Evolutionary conservation across 176 grass and related monocot species (phyloP).

Genomic region (Oryza brachyantha): DNA sequence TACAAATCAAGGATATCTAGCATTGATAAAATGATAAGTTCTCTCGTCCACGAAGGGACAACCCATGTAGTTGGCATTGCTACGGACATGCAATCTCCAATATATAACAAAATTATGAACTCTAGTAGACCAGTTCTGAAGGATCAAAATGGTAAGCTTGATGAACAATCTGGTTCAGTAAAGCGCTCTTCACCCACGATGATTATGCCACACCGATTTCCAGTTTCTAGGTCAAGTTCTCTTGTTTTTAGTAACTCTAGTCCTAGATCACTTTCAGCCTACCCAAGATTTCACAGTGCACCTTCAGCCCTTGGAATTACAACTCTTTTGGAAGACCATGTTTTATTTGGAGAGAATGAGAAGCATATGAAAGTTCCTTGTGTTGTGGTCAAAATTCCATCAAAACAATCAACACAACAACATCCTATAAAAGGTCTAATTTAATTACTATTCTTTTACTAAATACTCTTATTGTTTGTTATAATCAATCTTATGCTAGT

Average conservation of each 20-base stretch:
- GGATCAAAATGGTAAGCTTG: conserved; percentile 32
- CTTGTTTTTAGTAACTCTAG: conserved; percentile 37
- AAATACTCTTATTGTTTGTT: conserved; percentile 23
- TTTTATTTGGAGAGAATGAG: conserved; percentile 33
- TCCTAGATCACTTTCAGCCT: conserved; percentile 46
- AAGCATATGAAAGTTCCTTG: conserved; percentile 17
- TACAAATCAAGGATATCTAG: conserved; percentile 24
- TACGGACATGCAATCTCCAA: background rate
- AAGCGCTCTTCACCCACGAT: conserved; percentile 32
- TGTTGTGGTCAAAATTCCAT: conserved; percentile 8
- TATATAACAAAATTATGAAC: conserved; percentile 19
- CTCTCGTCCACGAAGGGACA: conserved; percentile 28
- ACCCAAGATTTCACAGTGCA: conserved; percentile 55
- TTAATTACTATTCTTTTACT: conserved; percentile 14
- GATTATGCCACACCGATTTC: conserved; percentile 63
- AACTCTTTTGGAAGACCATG: conserved; percentile 66
- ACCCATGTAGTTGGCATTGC: background rate
- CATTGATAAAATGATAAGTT: conserved; percentile 19
- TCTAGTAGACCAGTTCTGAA: conserved; percentile 7
- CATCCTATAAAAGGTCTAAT: conserved; percentile 35
- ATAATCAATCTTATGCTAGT: conserved; percentile 8
- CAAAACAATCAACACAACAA: conserved; percentile 27
- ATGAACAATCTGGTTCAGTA: conserved; percentile 25
- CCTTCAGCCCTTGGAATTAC: conserved; percentile 77
- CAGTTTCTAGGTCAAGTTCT: conserved; percentile 55